phyloP scores from a whole-genome alignment of 106 monocot species.

The Allium fistulosum region DNA sequence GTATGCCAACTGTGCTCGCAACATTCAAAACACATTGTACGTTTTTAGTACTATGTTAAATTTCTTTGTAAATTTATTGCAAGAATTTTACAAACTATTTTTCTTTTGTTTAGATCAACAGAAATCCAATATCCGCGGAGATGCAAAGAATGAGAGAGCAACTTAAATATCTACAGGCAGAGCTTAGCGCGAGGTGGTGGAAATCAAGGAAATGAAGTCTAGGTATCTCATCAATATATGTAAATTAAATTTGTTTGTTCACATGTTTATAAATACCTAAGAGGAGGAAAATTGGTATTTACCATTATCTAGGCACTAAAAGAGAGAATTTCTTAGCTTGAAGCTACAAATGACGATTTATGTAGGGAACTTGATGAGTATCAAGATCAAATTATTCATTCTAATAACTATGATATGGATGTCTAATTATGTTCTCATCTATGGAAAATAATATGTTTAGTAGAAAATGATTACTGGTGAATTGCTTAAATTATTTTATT shows the following conservation, averaged over 20 bases:
- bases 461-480: background rate
- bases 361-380: constrained; percentile 62
- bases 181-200: constrained; percentile 75
- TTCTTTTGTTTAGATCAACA: constrained; percentile 57
- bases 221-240: constrained; percentile 28
- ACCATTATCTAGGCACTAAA: constrained; percentile 56
- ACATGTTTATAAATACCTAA: background rate
- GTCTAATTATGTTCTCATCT: constrained; percentile 25
- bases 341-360: constrained; percentile 79
- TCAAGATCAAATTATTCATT: constrained; percentile 25
- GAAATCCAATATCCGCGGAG: constrained; percentile 91
- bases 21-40: constrained; percentile 92
- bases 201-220: constrained; percentile 53
- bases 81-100: background rate
- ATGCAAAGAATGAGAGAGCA: constrained; percentile 94
- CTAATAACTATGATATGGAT: constrained; percentile 43
- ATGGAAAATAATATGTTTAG: background rate
- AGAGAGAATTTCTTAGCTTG: constrained; percentile 86
- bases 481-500: constrained; percentile 8
- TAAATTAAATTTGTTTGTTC: background rate
- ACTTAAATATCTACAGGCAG: constrained; percentile 87
- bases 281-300: background rate
- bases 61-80: background rate
- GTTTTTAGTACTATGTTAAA: constrained; percentile 9
- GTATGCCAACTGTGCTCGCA: constrained; percentile 98